Evolutionary conservation across 2,329 filamentous ascomycete genomes (phyloP), one percentile per base, ranked within the genome.

Genomic region (Herpotrichia juniperi): DNA sequence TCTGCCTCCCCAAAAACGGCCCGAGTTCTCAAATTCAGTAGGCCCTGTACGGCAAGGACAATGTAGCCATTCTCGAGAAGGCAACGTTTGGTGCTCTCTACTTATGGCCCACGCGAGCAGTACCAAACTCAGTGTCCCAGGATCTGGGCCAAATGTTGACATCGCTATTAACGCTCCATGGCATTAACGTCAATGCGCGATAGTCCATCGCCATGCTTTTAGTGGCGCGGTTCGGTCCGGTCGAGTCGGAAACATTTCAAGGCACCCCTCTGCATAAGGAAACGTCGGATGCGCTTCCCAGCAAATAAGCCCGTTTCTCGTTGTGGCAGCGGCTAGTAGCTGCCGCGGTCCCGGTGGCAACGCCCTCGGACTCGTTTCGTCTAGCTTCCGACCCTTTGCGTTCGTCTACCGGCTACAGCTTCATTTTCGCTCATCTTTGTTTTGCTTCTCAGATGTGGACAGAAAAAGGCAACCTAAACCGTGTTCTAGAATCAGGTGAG

Each of bases 201-300:
- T 46, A 46, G 24, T 12, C 42, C 31, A 24, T 30, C 12, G 22
- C 12, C 14, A 34, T 25, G 16, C 42, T 28, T 46, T 8, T n/a
- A 11, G 42, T 51, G 44, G 44, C 44, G 43, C 49, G 49, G 49
- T 25, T 45, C 49, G 49, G 21, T 43, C 49, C 49, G 43, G 30
- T 31, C n/a, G 26, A 37, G 35, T 32, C 24, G 8, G 47, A 30
- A 40, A 48, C 19, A n/a, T 19, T 7, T n/a, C 32, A n/a, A n/a
- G n/a, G 24, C 25, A 5, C n/a, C 21, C 19, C 25, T 14, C 5
- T 24, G 19, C 37, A 40, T 24, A 6, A 14, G 34, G 17, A 28
- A 28, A 12, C 26, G 7, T 24, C 37, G 37, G 37, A 17, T 8
- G 12, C 10, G 3, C 8, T 4, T n/a, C 37, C 37, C 37, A 37